These are phyloP conservation scores for Cyanophora paradoxa DNA, from an alignment of 78 protist species.

Conservation along the genomic window DNA sequence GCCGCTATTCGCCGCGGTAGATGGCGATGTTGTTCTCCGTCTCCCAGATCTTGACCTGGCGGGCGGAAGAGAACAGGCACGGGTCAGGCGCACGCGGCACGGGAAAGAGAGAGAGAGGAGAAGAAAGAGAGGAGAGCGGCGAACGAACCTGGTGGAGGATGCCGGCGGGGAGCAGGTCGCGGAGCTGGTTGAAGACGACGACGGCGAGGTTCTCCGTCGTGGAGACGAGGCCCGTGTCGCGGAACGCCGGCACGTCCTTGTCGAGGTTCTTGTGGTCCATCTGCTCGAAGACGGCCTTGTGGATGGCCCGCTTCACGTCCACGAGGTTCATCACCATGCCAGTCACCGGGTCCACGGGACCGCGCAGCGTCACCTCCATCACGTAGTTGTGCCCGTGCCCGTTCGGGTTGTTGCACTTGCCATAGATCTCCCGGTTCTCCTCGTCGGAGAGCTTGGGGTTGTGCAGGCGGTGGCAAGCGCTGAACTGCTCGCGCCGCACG, in stretches of 20 bases:
- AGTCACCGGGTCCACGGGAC: constrained; percentile 23
- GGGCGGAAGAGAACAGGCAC: no score
- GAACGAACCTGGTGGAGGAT: no score
- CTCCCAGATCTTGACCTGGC: constrained; percentile 24
- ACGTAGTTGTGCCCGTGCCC: constrained; percentile 61
- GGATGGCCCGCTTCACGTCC: constrained; percentile 35
- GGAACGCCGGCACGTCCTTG: constrained; percentile 39
- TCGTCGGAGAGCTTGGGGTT: constrained; percentile 24
- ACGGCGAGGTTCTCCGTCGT: constrained; percentile 56
- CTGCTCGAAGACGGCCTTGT: constrained; percentile 33
- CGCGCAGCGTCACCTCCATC: constrained; percentile 49
- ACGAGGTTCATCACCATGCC: constrained; percentile 60
- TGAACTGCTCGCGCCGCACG: no score
- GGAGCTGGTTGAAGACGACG: constrained; percentile 35
- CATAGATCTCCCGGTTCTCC: constrained; percentile 48
- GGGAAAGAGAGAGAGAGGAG: no score
- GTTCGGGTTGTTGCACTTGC: constrained; percentile 49
- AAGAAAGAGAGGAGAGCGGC: no score
- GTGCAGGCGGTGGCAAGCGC: constrained; percentile 59
- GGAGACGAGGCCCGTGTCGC: constrained; percentile 31
- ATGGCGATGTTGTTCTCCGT: constrained; percentile 15
- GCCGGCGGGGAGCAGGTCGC: no score
- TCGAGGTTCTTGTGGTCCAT: constrained; percentile 59
- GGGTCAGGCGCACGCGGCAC: no score
- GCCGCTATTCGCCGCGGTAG: constrained; percentile 18